Evolutionary conservation across 2,329 filamentous ascomycete genomes (phyloP), one percentile per base, ranked within the genome.

Genomic region (Colletotrichum australisinense): DNA sequence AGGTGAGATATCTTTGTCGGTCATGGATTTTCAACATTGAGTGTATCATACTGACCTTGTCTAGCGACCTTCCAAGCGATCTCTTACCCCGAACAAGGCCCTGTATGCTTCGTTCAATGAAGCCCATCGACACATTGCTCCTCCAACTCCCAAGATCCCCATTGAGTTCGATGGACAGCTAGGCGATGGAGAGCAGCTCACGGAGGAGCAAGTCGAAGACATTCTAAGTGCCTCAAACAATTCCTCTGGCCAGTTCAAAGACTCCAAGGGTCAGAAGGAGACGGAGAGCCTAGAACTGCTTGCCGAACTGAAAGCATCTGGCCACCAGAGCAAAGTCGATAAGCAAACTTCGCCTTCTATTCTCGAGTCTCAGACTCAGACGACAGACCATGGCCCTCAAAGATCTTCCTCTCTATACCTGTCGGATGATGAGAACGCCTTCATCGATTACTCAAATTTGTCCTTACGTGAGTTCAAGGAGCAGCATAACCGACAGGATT

Each of bases 41-140:
- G 6, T 19, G 38, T 26, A 26, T 16, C 2, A 52, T 24, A 22
- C 56, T 70, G 4, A 71, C 57, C 11, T 32, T 35, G 4, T 12
- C 22, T 35, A 75, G 74, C 55, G 35, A 32, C 42, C 24, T 49
- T 22, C 57, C 11, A 72, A 74, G 67, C 72, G 74, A 9, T 74
- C 67, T 9, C 42, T 75, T 24, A 75, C 74, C 4, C 74, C 74
- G 0, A 75, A 74, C 26, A 67, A 67, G 19, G 38, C 72, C 26
- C 53, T 75, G 5, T 75, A 74, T 24, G 46, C 35, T 19, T 75
- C 74, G 5, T 74, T 74, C 32, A 59, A 58, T 5, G 74, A 75
- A 32, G 74, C 74, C 28, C 72, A 75, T 35, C 67, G 67, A 24
- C 67, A 71, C 26, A 74, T 75, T 26, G 67, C 72, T 14, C 72